Evolutionary conservation across 2,329 filamentous ascomycete genomes (phyloP), one percentile per base, ranked within the genome.

Genomic region (Verticillium nonalfalfae): DNA sequence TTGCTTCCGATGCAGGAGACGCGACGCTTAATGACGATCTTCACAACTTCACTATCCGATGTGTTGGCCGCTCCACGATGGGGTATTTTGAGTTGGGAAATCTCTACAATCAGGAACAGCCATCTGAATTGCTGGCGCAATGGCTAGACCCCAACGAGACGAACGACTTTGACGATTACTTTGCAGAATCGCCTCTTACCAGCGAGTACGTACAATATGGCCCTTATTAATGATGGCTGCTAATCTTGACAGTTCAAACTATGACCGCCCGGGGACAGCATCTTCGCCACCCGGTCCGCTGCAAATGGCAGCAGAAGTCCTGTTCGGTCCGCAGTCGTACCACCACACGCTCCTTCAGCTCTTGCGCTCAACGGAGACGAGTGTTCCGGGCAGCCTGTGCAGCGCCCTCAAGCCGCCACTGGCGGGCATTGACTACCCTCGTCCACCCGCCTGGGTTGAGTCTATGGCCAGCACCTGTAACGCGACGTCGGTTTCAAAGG

Each of bases 141-240:
- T 64, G 63, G 63, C 62, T 62, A 5, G 9, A 55, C 9, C 56
- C 61, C 26, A 59, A 61, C n/a, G 63, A 60, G 33, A 63, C 64
- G 63, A n/a, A 55, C n/a, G 57, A 56, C 7, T 64, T 62, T n/a
- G 61, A 64, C 26, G 63, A 64, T 36, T 64, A 64, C n/a, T 63
- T 61, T 56, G 11, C 26, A 55, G 63, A 61, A 6, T 63, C 58
- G 26, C 61, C 61, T 33, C 62, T 64, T 50, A 64, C 61, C 26
- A 63, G 36, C 7, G n/a, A 57, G 63, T 64, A 50, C 18, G 3
- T 21, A 55, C n/a, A 18, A 39, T n/a, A 3, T 13, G 14, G 13
- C 31, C 26, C 18, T 21, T 3, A 11, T 50, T 9, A 10, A 14
- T 2, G 21, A 15, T n/a, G 15, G 34, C 11, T 14, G 55, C 61